Percentiles rank a stretch among this genome's conserved stretches.
Conservation (phyloP, 805 yeast genomes). For the Kuraishia ogatae region DNA sequence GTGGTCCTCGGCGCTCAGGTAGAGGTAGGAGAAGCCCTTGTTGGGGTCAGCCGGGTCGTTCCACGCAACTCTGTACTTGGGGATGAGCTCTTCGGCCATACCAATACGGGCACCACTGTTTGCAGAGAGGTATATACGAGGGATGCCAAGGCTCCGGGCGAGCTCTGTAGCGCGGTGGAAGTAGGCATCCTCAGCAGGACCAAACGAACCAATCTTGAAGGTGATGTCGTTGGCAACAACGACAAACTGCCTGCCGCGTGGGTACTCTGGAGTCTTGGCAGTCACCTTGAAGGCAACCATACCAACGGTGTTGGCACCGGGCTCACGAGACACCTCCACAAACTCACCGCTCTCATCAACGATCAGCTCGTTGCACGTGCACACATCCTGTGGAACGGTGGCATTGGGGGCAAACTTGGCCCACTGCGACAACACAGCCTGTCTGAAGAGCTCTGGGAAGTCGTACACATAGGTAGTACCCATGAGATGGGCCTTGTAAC, state of each 20-base stretch:
- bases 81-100: conserved; percentile 91
- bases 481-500: conserved; percentile 96
- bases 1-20: conserved; percentile 63
- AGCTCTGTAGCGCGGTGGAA: conserved; percentile 89
- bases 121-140: conserved; percentile 92
- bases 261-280: conserved; percentile 94
- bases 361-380: conserved; percentile 75
- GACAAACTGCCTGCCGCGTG: conserved; percentile 89
- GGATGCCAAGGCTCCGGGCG: conserved; percentile 87
- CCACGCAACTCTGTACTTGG: conserved; percentile 90
- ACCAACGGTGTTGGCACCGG: conserved; percentile 93
- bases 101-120: conserved; percentile 99
- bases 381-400: conserved; percentile 67
- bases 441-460: conserved; percentile 97
- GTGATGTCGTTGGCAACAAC: conserved; percentile 97
- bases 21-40: conserved; percentile 87
- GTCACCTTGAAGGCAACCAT: conserved; percentile 94
- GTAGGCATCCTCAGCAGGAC: conserved; percentile 90
- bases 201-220: conserved; percentile 96
- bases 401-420: conserved; percentile 46
- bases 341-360: conserved; percentile 72
- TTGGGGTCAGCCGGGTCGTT: conserved; percentile 63
- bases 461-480: conserved; percentile 98
- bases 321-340: conserved; percentile 87
- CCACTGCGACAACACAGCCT: conserved; percentile 85